These are phyloP conservation scores for Cutaneotrichosporon mucoides DNA, from an alignment of 1,284 basidiomycete genomes.

Conservation along the genomic window DNA sequence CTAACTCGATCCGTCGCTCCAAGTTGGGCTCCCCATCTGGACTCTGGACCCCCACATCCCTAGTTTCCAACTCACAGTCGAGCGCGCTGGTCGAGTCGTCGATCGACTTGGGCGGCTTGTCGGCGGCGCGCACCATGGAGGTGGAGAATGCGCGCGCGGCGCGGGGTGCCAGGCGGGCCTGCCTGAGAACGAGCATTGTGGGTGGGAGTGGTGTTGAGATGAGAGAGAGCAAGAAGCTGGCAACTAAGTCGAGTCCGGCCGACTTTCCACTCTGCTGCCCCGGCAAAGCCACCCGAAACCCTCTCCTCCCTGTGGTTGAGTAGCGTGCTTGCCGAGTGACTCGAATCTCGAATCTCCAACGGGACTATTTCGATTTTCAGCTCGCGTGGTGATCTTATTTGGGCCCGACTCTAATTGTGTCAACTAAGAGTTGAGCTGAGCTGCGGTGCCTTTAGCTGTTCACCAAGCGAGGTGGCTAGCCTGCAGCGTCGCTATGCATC, in stretches of 20 bases:
- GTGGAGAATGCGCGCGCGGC: conserved; percentile 1
- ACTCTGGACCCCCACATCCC: not conserved
- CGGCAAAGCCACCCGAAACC: conserved; percentile 1
- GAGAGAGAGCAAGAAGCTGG: too few relatives aligned
- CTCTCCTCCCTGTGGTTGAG: too few relatives aligned
- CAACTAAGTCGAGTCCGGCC: not conserved
- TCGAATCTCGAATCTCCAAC: too few relatives aligned
- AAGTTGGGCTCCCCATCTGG: not conserved
- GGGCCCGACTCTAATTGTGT: too few relatives aligned
- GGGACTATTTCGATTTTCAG: too few relatives aligned
- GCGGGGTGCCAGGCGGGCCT: not conserved
- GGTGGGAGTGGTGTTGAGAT: not conserved
- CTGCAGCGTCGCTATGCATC: too few relatives aligned
- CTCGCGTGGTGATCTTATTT: too few relatives aligned
- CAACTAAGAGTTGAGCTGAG: too few relatives aligned
- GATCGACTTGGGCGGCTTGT: conserved; percentile 54
- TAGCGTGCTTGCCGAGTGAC: too few relatives aligned
- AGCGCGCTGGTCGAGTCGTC: conserved; percentile 90
- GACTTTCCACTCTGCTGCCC: not conserved
- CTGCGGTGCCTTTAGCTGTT: too few relatives aligned
- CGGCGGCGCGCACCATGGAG: not conserved
- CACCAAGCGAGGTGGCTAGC: too few relatives aligned
- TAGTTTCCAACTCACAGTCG: conserved; percentile 70
- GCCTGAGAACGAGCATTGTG: conserved; percentile 1
- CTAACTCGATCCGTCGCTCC: not conserved